Percentiles rank a stretch among this genome's conserved stretches.
phyloP scores from a whole-genome alignment of 768 basidiomycete species.

The Scleroderma bovista region DNA sequence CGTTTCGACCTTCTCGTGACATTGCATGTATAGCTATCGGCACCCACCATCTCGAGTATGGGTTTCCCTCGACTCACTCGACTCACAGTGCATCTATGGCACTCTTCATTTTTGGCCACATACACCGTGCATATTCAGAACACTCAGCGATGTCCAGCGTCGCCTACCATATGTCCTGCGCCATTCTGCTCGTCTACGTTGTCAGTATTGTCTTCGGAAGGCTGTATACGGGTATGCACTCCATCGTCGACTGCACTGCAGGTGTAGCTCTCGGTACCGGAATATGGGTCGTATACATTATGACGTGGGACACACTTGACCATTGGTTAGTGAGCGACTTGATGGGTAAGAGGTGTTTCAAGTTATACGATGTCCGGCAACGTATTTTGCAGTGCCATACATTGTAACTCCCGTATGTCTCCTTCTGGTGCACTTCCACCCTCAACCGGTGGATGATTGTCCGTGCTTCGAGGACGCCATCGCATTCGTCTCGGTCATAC shows the following conservation, averaged over 20 bases:
- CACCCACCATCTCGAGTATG: constrained; percentile 83
- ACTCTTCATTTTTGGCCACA: constrained; percentile 62
- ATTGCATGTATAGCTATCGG: constrained; percentile 53
- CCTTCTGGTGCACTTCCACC: constrained; percentile 80
- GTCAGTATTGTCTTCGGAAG: constrained; percentile 75
- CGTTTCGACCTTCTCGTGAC: neutral
- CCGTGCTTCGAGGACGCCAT: constrained; percentile 99
- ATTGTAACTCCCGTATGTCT: constrained; percentile 59
- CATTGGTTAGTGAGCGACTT: constrained; percentile 33
- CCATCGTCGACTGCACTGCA: constrained; percentile 65
- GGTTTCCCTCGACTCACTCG: constrained; percentile 94
- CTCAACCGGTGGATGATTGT: constrained; percentile 93
- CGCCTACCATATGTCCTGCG: constrained; percentile 38
- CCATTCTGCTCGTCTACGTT: constrained; percentile 50
- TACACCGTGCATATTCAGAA: constrained; percentile 44
- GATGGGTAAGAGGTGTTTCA: constrained; percentile 25
- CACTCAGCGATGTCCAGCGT: constrained; percentile 38
- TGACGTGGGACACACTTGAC: constrained; percentile 36
- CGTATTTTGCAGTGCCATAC: constrained; percentile 42
- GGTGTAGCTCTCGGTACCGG: constrained; percentile 60
- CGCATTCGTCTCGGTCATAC: constrained; percentile 79
- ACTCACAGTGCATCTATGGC: constrained; percentile 90
- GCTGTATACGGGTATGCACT: constrained; percentile 87
- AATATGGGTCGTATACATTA: constrained; percentile 50
- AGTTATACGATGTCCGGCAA: constrained; percentile 2